These are phyloP conservation scores for Fusarium tanahbumbuense DNA, from an alignment of 2,329 filamentous ascomycete genomes.

Conservation along the genomic window DNA sequence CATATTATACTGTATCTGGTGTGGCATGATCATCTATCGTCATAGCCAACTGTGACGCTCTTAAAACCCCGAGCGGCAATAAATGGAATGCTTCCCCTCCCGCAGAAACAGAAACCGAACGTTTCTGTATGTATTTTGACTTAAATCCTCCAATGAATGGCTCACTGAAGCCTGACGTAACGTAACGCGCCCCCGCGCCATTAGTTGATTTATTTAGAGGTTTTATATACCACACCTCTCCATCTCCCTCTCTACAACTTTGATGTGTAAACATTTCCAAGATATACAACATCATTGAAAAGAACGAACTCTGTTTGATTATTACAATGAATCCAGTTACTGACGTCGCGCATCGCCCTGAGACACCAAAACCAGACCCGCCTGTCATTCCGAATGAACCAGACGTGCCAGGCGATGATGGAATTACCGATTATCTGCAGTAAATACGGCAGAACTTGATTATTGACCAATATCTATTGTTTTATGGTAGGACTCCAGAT, in stretches of 20 bases:
- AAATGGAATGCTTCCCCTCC: constrained; percentile 28
- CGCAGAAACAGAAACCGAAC: constrained; percentile 13
- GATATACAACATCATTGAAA: not conserved
- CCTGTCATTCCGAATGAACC: constrained; percentile 48
- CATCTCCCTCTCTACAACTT: not conserved
- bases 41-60: constrained; percentile 15
- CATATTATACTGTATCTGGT: not conserved
- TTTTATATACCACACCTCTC: constrained; percentile 23
- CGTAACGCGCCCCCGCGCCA: constrained; percentile 25
- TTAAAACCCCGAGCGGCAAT: not conserved
- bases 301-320: not conserved
- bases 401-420: constrained; percentile 47
- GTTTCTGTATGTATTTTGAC: constrained; percentile 8
- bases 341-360: constrained; percentile 43
- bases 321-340: constrained; percentile 18
- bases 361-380: constrained; percentile 49
- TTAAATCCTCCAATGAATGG: constrained; percentile 27
- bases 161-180: constrained; percentile 36
- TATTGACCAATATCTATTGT: not conserved
- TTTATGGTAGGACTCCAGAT: constrained; percentile 21
- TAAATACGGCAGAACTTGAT: constrained; percentile 1
- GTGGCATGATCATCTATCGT: constrained; percentile 35
- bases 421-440: constrained; percentile 46
- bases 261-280: not conserved
- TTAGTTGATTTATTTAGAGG: constrained; percentile 16